Evolutionary conservation across 257 asterid genomes (phyloP).

Genomic region (Solanum etuberosum): DNA sequence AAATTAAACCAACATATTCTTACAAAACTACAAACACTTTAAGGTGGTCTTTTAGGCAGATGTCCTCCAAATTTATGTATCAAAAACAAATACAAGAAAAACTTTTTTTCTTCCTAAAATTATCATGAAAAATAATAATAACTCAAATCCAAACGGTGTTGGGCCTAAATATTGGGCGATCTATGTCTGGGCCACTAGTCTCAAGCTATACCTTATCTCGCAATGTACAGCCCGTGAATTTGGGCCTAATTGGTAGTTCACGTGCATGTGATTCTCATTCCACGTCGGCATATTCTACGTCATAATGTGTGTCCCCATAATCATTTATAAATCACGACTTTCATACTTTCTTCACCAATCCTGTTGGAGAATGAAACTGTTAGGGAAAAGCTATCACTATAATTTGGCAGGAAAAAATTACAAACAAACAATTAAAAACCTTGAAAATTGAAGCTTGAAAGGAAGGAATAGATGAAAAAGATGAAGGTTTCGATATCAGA

Average conservation of each 20-base stretch:
- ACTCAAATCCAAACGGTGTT: background rate
- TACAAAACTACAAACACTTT: background rate
- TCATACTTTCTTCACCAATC: no score
- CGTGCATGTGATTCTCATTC: background rate
- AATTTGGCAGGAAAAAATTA: no score
- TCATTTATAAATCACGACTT: no score
- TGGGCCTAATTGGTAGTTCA: background rate
- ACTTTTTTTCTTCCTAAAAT: background rate
- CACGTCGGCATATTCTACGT: background rate
- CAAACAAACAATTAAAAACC: no score
- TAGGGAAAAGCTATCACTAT: no score
- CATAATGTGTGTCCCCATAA: no score
- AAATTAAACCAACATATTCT: background rate
- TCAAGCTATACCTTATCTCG: background rate
- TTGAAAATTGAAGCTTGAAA: background rate
- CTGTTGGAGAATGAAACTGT: no score
- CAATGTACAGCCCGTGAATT: background rate
- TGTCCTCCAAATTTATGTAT: background rate
- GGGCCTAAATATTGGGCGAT: background rate
- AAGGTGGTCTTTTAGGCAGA: background rate
- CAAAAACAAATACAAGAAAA: background rate
- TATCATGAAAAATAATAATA: background rate
- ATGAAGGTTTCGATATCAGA: no score
- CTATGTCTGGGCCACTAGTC: background rate
- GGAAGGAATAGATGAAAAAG: no score